Conservation (phyloP, 1,284 basidiomycete species). For the Albatrellus sp. region DNA sequence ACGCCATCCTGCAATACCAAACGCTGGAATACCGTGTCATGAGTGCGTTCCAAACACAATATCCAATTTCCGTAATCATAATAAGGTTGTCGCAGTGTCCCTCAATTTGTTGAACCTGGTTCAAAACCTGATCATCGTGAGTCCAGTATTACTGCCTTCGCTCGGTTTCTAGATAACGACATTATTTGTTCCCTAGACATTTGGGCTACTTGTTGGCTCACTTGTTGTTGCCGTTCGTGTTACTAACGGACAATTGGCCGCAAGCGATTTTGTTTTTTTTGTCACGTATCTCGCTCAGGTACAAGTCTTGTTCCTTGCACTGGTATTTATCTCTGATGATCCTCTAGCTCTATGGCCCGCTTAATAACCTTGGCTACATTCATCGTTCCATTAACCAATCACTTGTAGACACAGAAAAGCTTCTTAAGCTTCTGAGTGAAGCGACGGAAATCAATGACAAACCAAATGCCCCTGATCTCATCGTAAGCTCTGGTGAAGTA, state of each 20-base stretch:
- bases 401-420: conserved; percentile 70
- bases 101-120: conserved; percentile 63
- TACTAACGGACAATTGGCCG: conserved; percentile 30
- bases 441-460: conserved; percentile 75
- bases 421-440: conserved; percentile 65
- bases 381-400: conserved; percentile 66
- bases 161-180: background rate
- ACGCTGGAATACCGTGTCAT: conserved; percentile 64
- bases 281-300: conserved; percentile 73
- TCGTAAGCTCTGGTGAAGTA: conserved; percentile 66
- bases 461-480: conserved; percentile 61
- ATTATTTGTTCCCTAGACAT: conserved; percentile 28
- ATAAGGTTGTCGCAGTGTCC: conserved; percentile 32
- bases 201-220: conserved; percentile 68
- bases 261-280: conserved; percentile 66
- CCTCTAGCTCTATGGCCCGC: conserved; percentile 52
- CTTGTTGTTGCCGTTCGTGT: conserved; percentile 64
- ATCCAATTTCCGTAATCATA: background rate
- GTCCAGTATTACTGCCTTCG: conserved; percentile 13
- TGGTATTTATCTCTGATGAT: background rate
- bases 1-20: conserved; percentile 71
- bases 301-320: conserved; percentile 13
- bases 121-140: conserved; percentile 70
- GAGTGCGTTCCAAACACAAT: conserved; percentile 25
- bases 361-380: conserved; percentile 64